Percentiles rank a stretch among this genome's conserved stretches.
Evolutionary conservation across 1,284 basidiomycete genomes (phyloP).

Genomic region (Apiotrichum akiyoshidainum): DNA sequence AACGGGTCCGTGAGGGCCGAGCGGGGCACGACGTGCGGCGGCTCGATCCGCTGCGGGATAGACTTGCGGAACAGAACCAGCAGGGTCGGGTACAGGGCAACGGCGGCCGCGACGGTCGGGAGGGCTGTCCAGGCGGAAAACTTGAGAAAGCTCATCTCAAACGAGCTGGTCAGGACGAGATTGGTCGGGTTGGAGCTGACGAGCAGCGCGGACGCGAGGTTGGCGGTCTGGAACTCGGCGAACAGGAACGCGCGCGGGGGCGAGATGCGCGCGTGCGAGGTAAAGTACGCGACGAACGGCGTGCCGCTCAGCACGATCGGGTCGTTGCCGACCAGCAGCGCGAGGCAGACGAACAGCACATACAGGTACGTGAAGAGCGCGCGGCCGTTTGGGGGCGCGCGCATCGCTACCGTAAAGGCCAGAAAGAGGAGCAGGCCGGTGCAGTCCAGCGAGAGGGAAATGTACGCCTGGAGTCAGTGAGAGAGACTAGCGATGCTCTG

Average conservation of each 20-base stretch:
- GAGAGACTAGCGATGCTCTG: background rate
- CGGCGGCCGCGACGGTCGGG: conserved; percentile 44
- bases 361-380: conserved; percentile 76
- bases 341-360: conserved; percentile 71
- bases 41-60: conserved; percentile 3
- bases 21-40: conserved; percentile 52
- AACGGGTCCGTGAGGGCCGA: conserved; percentile 54
- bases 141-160: conserved; percentile 49
- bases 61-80: conserved; percentile 3
- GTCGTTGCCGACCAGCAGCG: conserved; percentile 83
- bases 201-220: conserved; percentile 60
- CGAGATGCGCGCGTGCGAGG: conserved; percentile 62
- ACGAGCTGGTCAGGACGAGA: conserved; percentile 53
- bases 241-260: conserved; percentile 66
- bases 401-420: conserved; percentile 80
- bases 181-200: conserved; percentile 55
- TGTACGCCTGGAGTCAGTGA: conserved; percentile 64
- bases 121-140: conserved; percentile 51
- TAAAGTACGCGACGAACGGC: conserved; percentile 81
- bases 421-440: conserved; percentile 83
- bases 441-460: conserved; percentile 82
- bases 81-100: conserved; percentile 48
- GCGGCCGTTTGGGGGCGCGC: conserved; percentile 62
- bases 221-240: conserved; percentile 69
- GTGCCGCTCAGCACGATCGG: conserved; percentile 78